Base-by-base conservation (phyloP, 441 rosid species). In the Gossypium gossypioides region DNA sequence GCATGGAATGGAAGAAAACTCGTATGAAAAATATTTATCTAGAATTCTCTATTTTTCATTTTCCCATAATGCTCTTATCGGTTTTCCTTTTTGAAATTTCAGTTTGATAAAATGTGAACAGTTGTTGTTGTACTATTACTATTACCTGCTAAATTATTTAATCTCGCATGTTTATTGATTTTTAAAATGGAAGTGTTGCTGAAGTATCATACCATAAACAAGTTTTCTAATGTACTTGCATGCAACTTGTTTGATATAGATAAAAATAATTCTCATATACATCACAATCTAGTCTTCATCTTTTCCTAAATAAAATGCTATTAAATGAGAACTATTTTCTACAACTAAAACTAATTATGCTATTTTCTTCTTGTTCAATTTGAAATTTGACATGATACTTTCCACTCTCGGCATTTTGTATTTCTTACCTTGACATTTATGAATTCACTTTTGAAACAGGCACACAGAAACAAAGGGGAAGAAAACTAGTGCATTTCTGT, bases 331-430 rank as follows among this genome's bases (percentile, higher is more conserved):
- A 13, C n/a, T 24, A 3, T 66, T 32, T 48, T 66, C n/a, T n/a
- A 48, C 42, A 67, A 46, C 6, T 48, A 57, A 67, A 68, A 51
- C 59, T 51, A 68, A 67, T 68, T 50, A 8, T 51, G 71, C 46
- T 68, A 68, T 16, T 50, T 48, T 67, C 25, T 51, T 50, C 4
- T 68, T 19, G 6, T 67, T 68, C 4, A 68, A 27, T 50, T 68
- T 68, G 59, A 50, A 50, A 27, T n/a, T 67, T 50, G 44, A 15
- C 15, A 50, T 25, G 55, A 13, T 6, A 13, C 25, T 44, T 65
- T 65, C 3, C 37, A 34, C 37, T 44, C 37, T 3, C 13, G 1
- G 21, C 46, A 37, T 8, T 42, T 7, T 7, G 44, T 50, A 25
- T 67, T 67, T 48, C 42, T 7, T 8, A 67, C 4, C 58, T 32